These are phyloP conservation scores for Gnomoniopsis smithogilvyi DNA, from an alignment of 2,329 filamentous ascomycete species.

Conservation along the genomic window DNA sequence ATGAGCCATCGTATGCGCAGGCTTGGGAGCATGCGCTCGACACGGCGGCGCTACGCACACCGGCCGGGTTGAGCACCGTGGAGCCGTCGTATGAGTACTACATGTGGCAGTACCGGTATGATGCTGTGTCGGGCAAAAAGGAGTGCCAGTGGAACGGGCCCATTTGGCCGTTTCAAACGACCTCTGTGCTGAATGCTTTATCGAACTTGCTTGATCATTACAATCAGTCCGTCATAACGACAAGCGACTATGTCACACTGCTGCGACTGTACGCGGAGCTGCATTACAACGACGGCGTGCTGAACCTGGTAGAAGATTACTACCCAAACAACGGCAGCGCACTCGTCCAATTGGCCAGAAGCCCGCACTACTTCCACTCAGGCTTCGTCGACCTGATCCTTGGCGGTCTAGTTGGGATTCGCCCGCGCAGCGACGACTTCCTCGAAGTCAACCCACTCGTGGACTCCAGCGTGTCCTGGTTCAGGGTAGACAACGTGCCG, in stretches of 20 bases:
- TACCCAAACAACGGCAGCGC: conserved; percentile 37
- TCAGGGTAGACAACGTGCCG: conserved; percentile 36
- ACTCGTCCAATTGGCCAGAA: conserved; percentile 38
- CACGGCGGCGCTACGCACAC: conserved; percentile 21
- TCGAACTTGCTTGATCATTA: conserved; percentile 41
- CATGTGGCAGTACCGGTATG: conserved; percentile 40
- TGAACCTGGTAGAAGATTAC: conserved; percentile 41
- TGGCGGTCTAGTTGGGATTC: conserved; percentile 38
- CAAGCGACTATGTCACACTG: conserved; percentile 32
- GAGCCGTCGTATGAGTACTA: conserved; percentile 42
- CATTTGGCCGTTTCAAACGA: conserved; percentile 41
- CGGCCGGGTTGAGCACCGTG: conserved; percentile 35
- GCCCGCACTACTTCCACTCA: conserved; percentile 43
- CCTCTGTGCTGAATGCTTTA: conserved; percentile 36
- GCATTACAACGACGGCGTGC: conserved; percentile 33
- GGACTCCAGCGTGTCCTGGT: conserved; percentile 32
- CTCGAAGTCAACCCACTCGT: conserved; percentile 38
- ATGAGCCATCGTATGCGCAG: conserved; percentile 31
- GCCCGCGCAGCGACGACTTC: conserved; percentile 33
- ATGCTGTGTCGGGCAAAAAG: conserved; percentile 24
- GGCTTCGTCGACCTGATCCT: conserved; percentile 39
- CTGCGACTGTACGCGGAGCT: conserved; percentile 36
- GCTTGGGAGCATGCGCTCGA: conserved; percentile 36
- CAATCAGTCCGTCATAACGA: conserved; percentile 25
- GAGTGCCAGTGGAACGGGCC: conserved; percentile 45